Percentiles rank a stretch among this genome's conserved stretches.
These are phyloP conservation scores for Urochloa ruziziensis DNA, from an alignment of 176 grass and related monocot genomes.

Conservation along the genomic window DNA sequence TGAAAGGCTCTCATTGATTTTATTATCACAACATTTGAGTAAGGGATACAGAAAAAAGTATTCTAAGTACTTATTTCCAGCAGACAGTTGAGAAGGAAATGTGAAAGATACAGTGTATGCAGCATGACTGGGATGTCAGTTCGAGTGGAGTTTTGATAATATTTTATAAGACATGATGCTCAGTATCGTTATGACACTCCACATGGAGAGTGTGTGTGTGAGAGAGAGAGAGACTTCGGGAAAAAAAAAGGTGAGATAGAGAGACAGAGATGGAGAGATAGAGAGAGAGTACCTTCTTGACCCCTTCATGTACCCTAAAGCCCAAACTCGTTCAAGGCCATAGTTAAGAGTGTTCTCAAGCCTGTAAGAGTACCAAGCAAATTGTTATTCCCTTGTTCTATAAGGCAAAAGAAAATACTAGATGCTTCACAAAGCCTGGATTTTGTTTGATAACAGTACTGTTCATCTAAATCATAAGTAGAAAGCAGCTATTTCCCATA, in stretches of 20 bases:
- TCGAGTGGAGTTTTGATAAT: background rate
- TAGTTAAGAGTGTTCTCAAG: conserved; percentile 99
- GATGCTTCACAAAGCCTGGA: background rate
- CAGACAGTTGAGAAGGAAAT: background rate
- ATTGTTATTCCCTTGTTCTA: background rate
- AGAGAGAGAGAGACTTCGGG: too few relatives aligned
- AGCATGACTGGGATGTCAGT: background rate
- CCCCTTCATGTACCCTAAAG: conserved; percentile 89
- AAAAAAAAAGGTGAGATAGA: background rate
- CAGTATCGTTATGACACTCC: background rate
- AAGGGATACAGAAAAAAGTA: background rate
- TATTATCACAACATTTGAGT: background rate
- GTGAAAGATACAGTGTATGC: background rate
- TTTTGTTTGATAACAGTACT: background rate
- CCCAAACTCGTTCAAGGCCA: conserved; percentile 96
- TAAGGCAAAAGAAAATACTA: conserved; percentile 12
- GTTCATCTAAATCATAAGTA: conserved; percentile 14
- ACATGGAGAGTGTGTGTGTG: too few relatives aligned
- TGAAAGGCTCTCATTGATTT: background rate
- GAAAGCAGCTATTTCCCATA: background rate
- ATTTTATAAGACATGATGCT: conserved; percentile 16
- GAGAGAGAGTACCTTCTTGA: conserved; percentile 70
- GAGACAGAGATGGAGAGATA: background rate
- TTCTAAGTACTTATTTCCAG: background rate
- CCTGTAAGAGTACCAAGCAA: conserved; percentile 47